Percentiles rank a stretch among this genome's conserved stretches.
phyloP scores from a whole-genome alignment of 1,139 yeast species.

The Geotrichum fermentans region DNA sequence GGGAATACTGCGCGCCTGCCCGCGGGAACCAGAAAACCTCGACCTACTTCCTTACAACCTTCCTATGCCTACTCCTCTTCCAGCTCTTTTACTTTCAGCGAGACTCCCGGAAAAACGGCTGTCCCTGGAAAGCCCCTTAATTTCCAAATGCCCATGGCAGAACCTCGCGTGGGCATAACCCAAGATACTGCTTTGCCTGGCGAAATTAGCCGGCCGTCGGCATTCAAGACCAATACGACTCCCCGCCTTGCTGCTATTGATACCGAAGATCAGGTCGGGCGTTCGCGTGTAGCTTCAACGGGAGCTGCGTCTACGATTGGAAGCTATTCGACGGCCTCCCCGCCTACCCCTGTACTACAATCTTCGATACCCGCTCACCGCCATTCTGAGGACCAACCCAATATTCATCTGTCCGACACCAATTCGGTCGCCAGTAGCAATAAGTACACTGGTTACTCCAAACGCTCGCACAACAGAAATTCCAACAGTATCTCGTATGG shows the following conservation, averaged over 20 bases:
- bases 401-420: constrained; percentile 5
- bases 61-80: constrained; percentile 21
- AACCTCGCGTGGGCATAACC: constrained; percentile 36
- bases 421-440: background rate
- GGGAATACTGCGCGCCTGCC: constrained; percentile 27
- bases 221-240: constrained; percentile 5
- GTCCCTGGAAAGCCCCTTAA: constrained; percentile 12
- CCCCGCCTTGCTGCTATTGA: background rate
- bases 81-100: constrained; percentile 14
- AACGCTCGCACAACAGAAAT: constrained; percentile 2
- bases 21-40: constrained; percentile 35
- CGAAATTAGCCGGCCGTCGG: constrained; percentile 35
- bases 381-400: constrained; percentile 5
- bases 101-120: constrained; percentile 16
- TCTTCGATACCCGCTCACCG: constrained; percentile 8
- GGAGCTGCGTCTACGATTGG: background rate
- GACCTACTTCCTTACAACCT: constrained; percentile 40
- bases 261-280: background rate
- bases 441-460: constrained; percentile 6
- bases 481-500: constrained; percentile 32
- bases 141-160: constrained; percentile 31
- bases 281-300: background rate
- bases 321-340: constrained; percentile 1
- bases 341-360: background rate
- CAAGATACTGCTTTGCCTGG: constrained; percentile 37